Evolutionary conservation across 2,329 filamentous ascomycete genomes (phyloP), one percentile per base, ranked within the genome.

Genomic region (Lachnellula hyalina): DNA sequence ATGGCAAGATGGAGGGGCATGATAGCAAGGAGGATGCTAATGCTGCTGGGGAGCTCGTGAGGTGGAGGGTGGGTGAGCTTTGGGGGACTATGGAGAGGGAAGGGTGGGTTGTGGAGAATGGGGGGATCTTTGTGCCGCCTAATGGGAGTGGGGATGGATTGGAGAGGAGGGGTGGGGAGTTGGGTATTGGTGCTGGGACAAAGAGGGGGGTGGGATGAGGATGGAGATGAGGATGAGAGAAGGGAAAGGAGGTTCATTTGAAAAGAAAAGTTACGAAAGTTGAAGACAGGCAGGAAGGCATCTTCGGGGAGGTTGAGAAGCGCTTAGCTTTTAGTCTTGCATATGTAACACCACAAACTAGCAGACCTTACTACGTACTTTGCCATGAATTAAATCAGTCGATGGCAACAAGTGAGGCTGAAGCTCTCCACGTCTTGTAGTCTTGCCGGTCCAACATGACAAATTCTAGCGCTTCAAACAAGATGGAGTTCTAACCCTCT

Each of bases 1-100:
- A 65, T 25, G 63, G 66, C 0, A 61, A 61, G 47, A 61, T 64
- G 38, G 58, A 71, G 19, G 94, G 94, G 0, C 94, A 99, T 70
- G 94, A 99, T 73, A 96, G 90, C 25, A 87, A 86, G 25, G 94
- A 99, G 70, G 94, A 99, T 68, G 90, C 94, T 0, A 81, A 86
- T 47, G 89, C 92, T 0, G 93, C 95, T 0, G 94, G 93, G 0
- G 91, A 97, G 57, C 71, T 99, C 50, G 89, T 96, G 0, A 77
- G 87, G 47, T 77, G 84, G 49, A 89, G 85, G 69, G 78, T 95
- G 5, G 79, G 76, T 51, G 78, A 86, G 52, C 79, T 83, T 58
- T 96, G 90, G 89, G 81, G 78, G 58, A 71, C 73, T 34, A 75
- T 94, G 77, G 79, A 82, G 70, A 71, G 73, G 41, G 73, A 79